Percentiles rank a stretch among this genome's conserved stretches.
These are phyloP conservation scores for Chrysanthemum lavandulifolium DNA, from an alignment of 129 eudicot species.

Conservation along the genomic window DNA sequence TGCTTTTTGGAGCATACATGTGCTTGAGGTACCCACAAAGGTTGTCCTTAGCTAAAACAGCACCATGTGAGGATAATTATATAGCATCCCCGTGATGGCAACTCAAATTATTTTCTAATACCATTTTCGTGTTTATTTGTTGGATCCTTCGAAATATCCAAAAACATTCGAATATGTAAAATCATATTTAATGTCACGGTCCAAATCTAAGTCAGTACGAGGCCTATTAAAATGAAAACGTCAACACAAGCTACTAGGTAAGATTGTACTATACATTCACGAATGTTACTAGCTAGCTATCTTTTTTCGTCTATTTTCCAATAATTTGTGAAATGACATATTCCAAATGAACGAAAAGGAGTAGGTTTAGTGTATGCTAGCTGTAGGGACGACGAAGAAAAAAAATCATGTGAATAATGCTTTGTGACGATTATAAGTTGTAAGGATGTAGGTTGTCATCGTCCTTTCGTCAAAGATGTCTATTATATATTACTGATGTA, in stretches of 20 bases:
- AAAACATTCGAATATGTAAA: conserved; percentile 7
- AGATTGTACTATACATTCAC: neutral
- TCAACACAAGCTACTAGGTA: neutral
- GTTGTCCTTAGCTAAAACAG: conserved; percentile 24
- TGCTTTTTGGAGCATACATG: conserved; percentile 13
- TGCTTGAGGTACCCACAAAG: conserved; percentile 21
- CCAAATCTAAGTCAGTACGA: conserved; percentile 7
- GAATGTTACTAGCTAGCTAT: neutral
- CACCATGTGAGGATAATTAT: conserved; percentile 26
- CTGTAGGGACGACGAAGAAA: neutral
- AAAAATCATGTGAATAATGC: neutral
- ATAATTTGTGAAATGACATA: neutral
- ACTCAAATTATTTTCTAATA: conserved; percentile 17
- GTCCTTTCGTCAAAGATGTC: neutral
- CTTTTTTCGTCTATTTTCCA: neutral
- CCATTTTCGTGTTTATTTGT: conserved; percentile 14
- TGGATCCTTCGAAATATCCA: conserved; percentile 22
- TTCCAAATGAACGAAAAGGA: neutral
- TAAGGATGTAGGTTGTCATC: neutral
- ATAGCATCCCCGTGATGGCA: conserved; percentile 33
- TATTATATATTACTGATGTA: neutral
- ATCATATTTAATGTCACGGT: neutral
- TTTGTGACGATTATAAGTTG: neutral
- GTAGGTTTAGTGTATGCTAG: neutral
- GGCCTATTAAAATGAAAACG: neutral